Base-by-base conservation (phyloP, 108 stramenopile genomes). In the Conticribra weissflogii region DNA sequence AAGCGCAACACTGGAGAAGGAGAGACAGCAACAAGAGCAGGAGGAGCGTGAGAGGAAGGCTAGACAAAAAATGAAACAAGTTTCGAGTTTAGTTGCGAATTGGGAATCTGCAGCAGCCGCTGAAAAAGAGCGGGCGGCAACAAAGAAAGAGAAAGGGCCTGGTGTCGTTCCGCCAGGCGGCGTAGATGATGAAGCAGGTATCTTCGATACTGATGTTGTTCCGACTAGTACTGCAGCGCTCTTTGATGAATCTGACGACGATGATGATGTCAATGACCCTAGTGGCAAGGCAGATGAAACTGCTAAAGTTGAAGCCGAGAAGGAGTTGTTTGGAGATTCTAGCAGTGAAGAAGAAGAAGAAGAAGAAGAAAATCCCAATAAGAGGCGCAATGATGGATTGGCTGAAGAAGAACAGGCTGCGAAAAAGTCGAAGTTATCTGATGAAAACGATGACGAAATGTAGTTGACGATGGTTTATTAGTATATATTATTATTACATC, bases 11-110 rank as follows among this genome's bases (percentile, higher is more conserved):
- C 24, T 87, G 52, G 76, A 78, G 21, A 84, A 83, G 53, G 81
- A 88, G 27, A 63, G 76, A 34, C 83, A 85, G 54, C 78, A 79
- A 14, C 84, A 79, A 64, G 74, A 84, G 50, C 79, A 85, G 61
- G 90, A 91, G 66, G 88, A 91, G 66, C 81, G 80, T 2, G 93
- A 94, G 59, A 58, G 66, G 19, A 84, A 78, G 76, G 92, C 92
- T 14, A 59, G 63, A 9, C 79, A 72, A 34, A 88, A 86, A 50
- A 94, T 94, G 90, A 29, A 50, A 21, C 76, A 85, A 31, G 85
- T 89, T 2, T 76, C 76, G 17, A 80, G 78, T 49, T 72, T 94
- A 27, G 68, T 78, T n/a, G 83, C 76, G 24, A 82, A 71, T 29
- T 94, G 93, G 93, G 80, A 89, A 25, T 74, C 85, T 57, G 87